Evolutionary conservation across 208 protist genomes (phyloP).

Genomic region (Porcisia deanei): DNA sequence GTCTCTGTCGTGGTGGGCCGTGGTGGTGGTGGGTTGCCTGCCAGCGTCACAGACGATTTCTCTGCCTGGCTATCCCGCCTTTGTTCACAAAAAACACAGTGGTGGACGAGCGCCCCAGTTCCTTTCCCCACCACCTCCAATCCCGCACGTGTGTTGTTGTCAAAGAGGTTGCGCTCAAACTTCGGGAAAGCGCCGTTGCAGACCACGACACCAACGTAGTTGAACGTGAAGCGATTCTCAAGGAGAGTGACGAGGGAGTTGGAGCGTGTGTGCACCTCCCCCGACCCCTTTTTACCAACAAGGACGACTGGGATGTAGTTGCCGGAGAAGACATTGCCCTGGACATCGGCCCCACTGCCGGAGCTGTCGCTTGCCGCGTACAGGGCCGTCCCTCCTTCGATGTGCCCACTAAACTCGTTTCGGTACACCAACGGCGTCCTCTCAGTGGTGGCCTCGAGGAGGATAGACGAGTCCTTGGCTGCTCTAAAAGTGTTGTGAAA

Average conservation of each 20-base stretch:
- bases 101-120: conserved; percentile 46
- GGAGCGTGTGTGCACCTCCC: conserved; percentile 13
- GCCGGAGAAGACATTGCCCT: conserved; percentile 59
- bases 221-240: conserved; percentile 67
- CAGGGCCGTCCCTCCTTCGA: conserved; percentile 38
- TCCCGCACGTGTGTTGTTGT: conserved; percentile 63
- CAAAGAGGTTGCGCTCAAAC: conserved; percentile 71
- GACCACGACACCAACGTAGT: conserved; percentile 75
- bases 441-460: conserved; percentile 37
- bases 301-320: conserved; percentile 69
- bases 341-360: conserved; percentile 27
- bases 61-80: conserved; percentile 1
- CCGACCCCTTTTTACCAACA: conserved; percentile 13
- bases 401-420: conserved; percentile 67
- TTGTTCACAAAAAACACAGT: conserved; percentile 68
- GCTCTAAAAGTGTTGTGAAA: conserved; percentile 66
- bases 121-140: conserved; percentile 62
- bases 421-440: conserved; percentile 39
- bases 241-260: conserved; percentile 17
- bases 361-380: conserved; percentile 40
- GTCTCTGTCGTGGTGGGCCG: background rate
- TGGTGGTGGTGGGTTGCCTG: background rate
- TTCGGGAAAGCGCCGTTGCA: conserved; percentile 63
- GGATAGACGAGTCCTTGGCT: conserved; percentile 36
- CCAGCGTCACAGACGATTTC: background rate